Evolutionary conservation across 371 early-diverging fungal genomes (phyloP), one percentile per base, ranked within the genome.

Genomic region (Sporodiniella umbellata): DNA sequence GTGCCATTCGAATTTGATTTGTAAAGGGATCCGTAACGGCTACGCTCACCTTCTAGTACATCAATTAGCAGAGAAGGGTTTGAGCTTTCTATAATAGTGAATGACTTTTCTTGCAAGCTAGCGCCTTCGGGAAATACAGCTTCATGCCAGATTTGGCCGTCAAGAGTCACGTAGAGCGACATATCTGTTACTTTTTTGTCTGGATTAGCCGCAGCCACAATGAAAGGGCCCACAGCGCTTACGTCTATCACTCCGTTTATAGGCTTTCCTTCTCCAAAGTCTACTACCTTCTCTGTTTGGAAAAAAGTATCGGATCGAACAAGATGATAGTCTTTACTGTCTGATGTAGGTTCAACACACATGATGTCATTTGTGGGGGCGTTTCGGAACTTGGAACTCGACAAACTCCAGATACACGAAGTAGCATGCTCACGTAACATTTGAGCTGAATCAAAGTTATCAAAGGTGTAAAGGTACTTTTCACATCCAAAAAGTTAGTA

Each of bases 1-100:
- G 86, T 91, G 45, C 98, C 98, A 40, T 93, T 85, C 1, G 94
- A 93, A 62, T 94, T 91, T 23, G 94, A 94, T 30, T 84, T 64
- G 70, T 83, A 93, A 38, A 97, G 68, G 12, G 86, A 77, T 15
- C 94, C 95, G 26, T 67, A 82, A 0, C 78, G 38, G 42, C 67
- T 59, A 4, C 43, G 48, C 0, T 64, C 59, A 3, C 59, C 69
- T 14, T 58, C 59, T 15, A 82, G 56, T 0, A 89, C 82, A 60
- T 89, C 89, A 17, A 92, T 74, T 19, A 85, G 56, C 14, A 92
- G 62, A 8, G 61, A 26, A 43, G 81, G 53, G 2, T 80, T 56
- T 1, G 85, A 75, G 0, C 91, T 89, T 50, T 93, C 90, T 17
- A 92, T 74, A 40, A 93, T 72, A 1, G 94, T 90, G 56, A 82